Evolutionary conservation across 73 alveolate species (phyloP), one percentile per base, ranked within the genome.

Genomic region (Blepharisma japonicum): DNA sequence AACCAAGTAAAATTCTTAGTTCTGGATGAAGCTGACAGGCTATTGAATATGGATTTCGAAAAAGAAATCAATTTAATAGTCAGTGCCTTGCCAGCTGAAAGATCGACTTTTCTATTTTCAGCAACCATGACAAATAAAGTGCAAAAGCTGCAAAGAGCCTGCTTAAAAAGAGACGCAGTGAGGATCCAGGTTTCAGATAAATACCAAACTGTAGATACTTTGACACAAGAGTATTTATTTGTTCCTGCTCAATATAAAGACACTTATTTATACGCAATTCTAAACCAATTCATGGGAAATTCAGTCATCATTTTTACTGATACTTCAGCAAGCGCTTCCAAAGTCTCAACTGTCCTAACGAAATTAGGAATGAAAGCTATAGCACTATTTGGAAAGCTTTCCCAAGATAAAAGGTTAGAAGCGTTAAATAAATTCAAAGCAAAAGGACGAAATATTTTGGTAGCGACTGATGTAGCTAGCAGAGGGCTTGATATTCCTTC

Each of bases 71-170:
- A 91, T 87, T 92, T 89, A 83, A 94, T 96, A 68, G 86, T 96
- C 68, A 77, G 87, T 54, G 90, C 81, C 8, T 27, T 21, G 6
- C 99, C 99, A 6, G 89, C 94, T 47, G 94, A 87, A 45, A 81
- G 99, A 71, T 91, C 83, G 80, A 97, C 99, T 14, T 96, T 86
- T 81, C 86, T 97, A 71, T 97, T 95, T 87, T 96, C 99, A 38
- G 99, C 99, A 7, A 97, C 99, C 2, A 97, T 97, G 99, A 97
- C 99, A 20, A 84, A 93, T 68, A 97, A 97, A 86, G 99, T 91
- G 0, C 89, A 95, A 39, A 95, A 95, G 81, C 86, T 95, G 20
- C 96, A 95, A 81, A 81, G 98, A 55, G 99, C 99, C 1, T 89
- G 97, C 56, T 82, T 95, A 55, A 78, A 80, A 39, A 61, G 23